Evolutionary conservation across 2,329 filamentous ascomycete species (phyloP), one percentile per base, ranked within the genome.

Genomic region (Aspergillus neoniger): DNA sequence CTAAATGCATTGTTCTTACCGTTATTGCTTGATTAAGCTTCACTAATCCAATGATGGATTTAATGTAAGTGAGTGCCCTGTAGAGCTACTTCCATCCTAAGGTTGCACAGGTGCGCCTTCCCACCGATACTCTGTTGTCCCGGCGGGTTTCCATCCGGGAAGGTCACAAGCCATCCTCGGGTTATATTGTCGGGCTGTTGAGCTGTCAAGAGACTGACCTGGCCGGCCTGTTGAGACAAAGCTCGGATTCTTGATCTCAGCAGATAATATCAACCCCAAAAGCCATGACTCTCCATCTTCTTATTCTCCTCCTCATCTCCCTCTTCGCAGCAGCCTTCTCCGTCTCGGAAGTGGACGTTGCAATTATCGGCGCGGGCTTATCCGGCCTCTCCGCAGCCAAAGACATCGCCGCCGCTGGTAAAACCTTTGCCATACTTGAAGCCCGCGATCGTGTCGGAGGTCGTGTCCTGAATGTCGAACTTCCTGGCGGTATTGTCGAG

Each of bases 401-500:
- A 21, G 28, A 55, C 1, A 55, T 67, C 12, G 38, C 57, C 21
- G 41, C 51, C 1, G 55, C 61, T 3, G 62, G 62, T 17, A 56
- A 47, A 23, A 32, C 61, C 7, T 63, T 64, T 21, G 48, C 47
- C 8, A 30, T 49, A 14, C 8, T 49, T 2, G 44, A 49, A 49
- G 44, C 44, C 12, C 44, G 44, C 44, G 23, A 25, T n/a, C 44
- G 23, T 4, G 44, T 49, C 23, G 44, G 44, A 5, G 44, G 44
- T 2, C 44, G 44, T 2, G 60, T 67, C 1, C 52, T 59, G 21
- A 67, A 61, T 17, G 41, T 30, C 6, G 41, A 62, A 8, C 28
- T 70, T 3, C 53, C 58, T 2, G 63, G 64, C 15, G 65, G 66
- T 6, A 56, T 58, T 5, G 54, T 63, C 6, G 65, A 62, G n/a